A percentile compares a stretch with the other conserved stretches of the same genome.
Evolutionary conservation across 164 flowering plant species (phyloP).

Genomic region (Annona squamosa): DNA sequence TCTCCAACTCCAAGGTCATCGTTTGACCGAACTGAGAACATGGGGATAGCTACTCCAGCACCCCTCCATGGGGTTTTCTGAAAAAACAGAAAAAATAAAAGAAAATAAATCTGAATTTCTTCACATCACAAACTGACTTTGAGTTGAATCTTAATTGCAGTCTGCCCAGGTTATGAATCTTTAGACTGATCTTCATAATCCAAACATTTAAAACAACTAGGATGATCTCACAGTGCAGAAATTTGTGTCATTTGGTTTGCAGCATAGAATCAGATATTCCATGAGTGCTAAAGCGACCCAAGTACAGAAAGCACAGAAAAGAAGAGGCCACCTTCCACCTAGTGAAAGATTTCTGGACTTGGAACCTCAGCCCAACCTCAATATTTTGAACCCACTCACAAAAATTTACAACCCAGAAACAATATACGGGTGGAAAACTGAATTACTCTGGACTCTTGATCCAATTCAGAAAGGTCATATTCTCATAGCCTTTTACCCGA

Average conservation of each 20-base stretch:
- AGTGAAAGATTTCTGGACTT: not conserved
- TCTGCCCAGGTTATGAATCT: not conserved
- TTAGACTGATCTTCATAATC: not conserved
- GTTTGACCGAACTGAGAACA: slow-evolving; percentile 90
- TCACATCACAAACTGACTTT: no score
- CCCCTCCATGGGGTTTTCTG: slow-evolving; percentile 97
- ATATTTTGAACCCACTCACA: not conserved
- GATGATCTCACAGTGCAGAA: not conserved
- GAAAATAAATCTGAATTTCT: no score
- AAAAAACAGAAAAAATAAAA: not conserved
- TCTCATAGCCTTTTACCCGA: slow-evolving; percentile 39
- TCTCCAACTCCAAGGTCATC: slow-evolving; percentile 95
- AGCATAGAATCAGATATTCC: no score
- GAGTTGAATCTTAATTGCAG: not conserved
- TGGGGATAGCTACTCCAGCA: slow-evolving; percentile 90
- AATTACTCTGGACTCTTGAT: not conserved
- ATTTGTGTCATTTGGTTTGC: no score
- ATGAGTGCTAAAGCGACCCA: not conserved
- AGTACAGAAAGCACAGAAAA: not conserved
- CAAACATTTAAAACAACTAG: not conserved
- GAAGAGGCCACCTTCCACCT: not conserved
- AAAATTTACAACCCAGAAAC: not conserved
- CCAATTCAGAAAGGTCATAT: not conserved
- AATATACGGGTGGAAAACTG: not conserved
- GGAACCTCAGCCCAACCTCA: not conserved